phyloP scores from a whole-genome alignment of 768 basidiomycete genomes.

The Tephrocybe rancida region DNA sequence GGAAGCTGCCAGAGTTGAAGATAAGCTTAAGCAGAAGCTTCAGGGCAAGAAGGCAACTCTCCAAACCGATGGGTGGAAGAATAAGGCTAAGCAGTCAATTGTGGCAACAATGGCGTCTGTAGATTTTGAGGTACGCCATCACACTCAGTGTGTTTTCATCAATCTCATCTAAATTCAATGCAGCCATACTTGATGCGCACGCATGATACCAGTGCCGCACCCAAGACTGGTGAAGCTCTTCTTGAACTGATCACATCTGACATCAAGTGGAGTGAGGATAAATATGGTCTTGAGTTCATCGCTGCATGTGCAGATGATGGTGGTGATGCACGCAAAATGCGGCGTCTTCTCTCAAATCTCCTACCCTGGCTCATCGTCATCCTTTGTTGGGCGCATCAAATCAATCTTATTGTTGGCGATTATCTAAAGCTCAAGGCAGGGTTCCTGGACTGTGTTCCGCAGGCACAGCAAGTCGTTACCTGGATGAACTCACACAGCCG shows the following conservation, averaged over 20 bases:
- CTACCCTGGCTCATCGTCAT: slow-evolving; percentile 17
- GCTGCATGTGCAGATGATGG: slow-evolving; percentile 26
- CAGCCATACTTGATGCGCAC: slow-evolving; percentile 22
- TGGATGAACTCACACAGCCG: slow-evolving; percentile 29
- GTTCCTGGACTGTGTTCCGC: slow-evolving; percentile 11
- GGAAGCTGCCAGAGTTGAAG: slow-evolving; percentile 11
- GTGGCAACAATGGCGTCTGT: slow-evolving; percentile 26
- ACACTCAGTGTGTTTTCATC: background rate
- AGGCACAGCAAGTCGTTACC: slow-evolving; percentile 25
- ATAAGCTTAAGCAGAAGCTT: slow-evolving; percentile 9
- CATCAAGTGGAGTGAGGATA: slow-evolving; percentile 22
- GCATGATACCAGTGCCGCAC: slow-evolving; percentile 21
- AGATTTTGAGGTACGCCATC: slow-evolving; percentile 20
- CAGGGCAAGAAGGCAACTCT: slow-evolving; percentile 20
- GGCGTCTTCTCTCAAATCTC: slow-evolving; percentile 7
- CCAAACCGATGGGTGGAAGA: slow-evolving; percentile 33
- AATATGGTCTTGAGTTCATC: slow-evolving; percentile 19
- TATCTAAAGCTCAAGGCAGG: slow-evolving; percentile 20
- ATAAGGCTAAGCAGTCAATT: slow-evolving; percentile 23
- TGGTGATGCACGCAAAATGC: slow-evolving; percentile 24
- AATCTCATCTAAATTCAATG: too few relatives aligned
- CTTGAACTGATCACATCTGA: slow-evolving; percentile 19
- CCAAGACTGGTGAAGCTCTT: slow-evolving; percentile 27
- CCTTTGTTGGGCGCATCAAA: slow-evolving; percentile 30
- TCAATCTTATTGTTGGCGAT: slow-evolving; percentile 31